Evolutionary conservation across 2,329 filamentous ascomycete genomes (phyloP).

Genomic region (Monosporascus ibericus): DNA sequence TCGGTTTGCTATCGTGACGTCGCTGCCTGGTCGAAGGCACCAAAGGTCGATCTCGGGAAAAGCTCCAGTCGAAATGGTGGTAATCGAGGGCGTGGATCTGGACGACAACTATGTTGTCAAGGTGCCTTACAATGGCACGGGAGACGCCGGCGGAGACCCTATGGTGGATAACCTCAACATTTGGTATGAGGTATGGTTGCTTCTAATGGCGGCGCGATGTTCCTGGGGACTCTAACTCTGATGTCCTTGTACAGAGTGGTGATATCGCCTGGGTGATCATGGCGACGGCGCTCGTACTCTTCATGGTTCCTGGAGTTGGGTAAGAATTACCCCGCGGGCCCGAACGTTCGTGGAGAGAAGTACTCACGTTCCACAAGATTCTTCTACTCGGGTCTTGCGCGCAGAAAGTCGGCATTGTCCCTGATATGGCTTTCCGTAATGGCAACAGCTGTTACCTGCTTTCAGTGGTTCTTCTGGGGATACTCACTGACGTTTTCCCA

Average conservation of each 20-base stretch:
- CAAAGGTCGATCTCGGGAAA: not conserved
- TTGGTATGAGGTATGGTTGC: slow-evolving; percentile 60
- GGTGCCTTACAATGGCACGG: slow-evolving; percentile 59
- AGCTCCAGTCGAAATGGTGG: slow-evolving; percentile 23
- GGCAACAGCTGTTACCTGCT: slow-evolving; percentile 74
- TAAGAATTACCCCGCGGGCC: slow-evolving; percentile 27
- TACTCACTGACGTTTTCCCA: slow-evolving; percentile 81
- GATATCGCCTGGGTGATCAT: slow-evolving; percentile 84
- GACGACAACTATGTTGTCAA: slow-evolving; percentile 40
- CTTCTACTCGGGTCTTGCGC: slow-evolving; percentile 88
- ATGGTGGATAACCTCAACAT: slow-evolving; percentile 65
- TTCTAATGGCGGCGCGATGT: not conserved
- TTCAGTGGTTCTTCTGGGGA: slow-evolving; percentile 95
- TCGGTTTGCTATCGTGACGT: no score
- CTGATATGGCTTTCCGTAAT: slow-evolving; percentile 89
- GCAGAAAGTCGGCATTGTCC: slow-evolving; percentile 82
- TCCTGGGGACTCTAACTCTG: slow-evolving; percentile 16
- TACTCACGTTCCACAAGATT: slow-evolving; percentile 42
- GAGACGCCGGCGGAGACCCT: slow-evolving; percentile 61
- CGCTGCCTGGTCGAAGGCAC: not conserved
- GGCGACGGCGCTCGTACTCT: slow-evolving; percentile 73
- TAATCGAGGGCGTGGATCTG: slow-evolving; percentile 34
- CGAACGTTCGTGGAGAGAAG: not conserved
- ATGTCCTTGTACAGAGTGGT: slow-evolving; percentile 46
- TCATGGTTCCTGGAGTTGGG: slow-evolving; percentile 91